Evolutionary conservation across 257 asterid species (phyloP).

Genomic region (Parsonsia alboflavescens): DNA sequence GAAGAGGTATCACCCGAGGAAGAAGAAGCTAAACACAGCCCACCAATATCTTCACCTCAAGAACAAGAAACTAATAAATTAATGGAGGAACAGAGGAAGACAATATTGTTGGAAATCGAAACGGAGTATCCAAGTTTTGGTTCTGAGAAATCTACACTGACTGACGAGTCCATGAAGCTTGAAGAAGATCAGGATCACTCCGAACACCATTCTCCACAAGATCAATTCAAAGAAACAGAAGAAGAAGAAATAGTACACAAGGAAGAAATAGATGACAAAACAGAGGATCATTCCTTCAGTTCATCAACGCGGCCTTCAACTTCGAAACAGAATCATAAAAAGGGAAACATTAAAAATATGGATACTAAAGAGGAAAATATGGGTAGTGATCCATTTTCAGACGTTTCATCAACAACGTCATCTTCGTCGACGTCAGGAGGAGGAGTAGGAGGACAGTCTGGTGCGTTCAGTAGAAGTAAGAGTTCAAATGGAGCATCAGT

Average conservation of each 20-base stretch:
- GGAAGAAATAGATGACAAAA: constrained; percentile 15
- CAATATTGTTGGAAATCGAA: constrained; percentile 49
- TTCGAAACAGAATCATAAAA: not conserved
- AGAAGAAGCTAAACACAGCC: constrained; percentile 9
- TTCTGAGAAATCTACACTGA: constrained; percentile 66
- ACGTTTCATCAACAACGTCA: not conserved
- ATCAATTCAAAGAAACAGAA: constrained; percentile 11
- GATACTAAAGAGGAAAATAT: constrained; percentile 16
- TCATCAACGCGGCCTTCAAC: not conserved
- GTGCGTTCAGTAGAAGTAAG: constrained; percentile 36
- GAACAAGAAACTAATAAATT: constrained; percentile 23
- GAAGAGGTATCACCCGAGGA: constrained; percentile 22
- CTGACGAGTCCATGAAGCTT: constrained; percentile 40
- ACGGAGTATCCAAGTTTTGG: constrained; percentile 50
- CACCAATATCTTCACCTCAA: not conserved
- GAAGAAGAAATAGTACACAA: constrained; percentile 7
- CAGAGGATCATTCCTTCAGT: constrained; percentile 13
- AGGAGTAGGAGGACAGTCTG: not conserved
- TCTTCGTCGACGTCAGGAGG: not conserved
- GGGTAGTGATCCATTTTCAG: not conserved
- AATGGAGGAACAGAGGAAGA: constrained; percentile 29
- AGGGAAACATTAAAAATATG: not conserved
- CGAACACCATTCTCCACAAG: constrained; percentile 1
- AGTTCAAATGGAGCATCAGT: constrained; percentile 39
- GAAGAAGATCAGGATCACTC: constrained; percentile 22